These are phyloP conservation scores for Cyclostephanos tholiformis DNA, from an alignment of 108 stramenopile genomes.

Conservation along the genomic window DNA sequence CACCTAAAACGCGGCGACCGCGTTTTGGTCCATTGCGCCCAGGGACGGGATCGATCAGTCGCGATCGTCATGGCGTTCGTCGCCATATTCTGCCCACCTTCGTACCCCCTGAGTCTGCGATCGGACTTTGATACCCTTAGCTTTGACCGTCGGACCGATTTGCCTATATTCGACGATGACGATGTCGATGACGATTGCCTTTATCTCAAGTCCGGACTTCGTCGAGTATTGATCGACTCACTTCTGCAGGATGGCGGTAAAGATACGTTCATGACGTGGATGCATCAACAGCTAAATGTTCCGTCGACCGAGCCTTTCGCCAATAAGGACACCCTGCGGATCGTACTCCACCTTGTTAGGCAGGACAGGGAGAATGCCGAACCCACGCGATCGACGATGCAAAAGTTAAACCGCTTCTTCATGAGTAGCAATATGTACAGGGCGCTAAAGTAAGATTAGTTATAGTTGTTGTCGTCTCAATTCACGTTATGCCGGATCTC, in stretches of 20 bases:
- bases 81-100: slow-evolving; percentile 33
- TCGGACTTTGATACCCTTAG: slow-evolving; percentile 10
- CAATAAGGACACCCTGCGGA: slow-evolving; percentile 61
- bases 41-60: slow-evolving; percentile 82
- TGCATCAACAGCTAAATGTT: slow-evolving; percentile 18
- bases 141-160: not conserved
- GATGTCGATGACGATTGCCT: not conserved
- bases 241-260: slow-evolving; percentile 37
- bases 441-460: not conserved
- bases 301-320: slow-evolving; percentile 33
- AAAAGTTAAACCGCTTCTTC: slow-evolving; percentile 80
- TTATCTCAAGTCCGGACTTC: slow-evolving; percentile 50
- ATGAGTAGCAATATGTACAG: slow-evolving; percentile 55
- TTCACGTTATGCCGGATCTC: not conserved
- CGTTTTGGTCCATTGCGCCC: slow-evolving; percentile 77
- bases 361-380: slow-evolving; percentile 68
- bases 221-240: slow-evolving; percentile 11
- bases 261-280: slow-evolving; percentile 55
- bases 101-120: slow-evolving; percentile 35
- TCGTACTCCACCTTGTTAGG: slow-evolving; percentile 60
- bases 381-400: slow-evolving; percentile 72
- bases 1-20: slow-evolving; percentile 47
- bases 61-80: slow-evolving; percentile 65
- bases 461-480: not conserved
- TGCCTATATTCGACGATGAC: not conserved